A percentile compares a stretch with the other conserved stretches of the same genome.
These are phyloP conservation scores for Backusella tuberculispora DNA, from an alignment of 192 early-diverging fungal genomes.

Conservation along the genomic window DNA sequence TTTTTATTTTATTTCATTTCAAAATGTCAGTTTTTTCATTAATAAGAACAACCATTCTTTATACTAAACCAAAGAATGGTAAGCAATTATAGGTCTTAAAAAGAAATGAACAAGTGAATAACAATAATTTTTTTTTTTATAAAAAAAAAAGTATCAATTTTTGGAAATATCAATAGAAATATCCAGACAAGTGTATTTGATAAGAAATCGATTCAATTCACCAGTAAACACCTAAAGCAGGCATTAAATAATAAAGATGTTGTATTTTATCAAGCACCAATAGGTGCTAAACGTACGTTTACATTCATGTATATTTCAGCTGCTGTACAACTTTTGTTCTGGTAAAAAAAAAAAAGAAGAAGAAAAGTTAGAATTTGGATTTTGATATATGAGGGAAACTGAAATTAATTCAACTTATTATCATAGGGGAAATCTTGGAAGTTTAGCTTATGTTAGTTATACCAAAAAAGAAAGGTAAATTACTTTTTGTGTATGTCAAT, in stretches of 20 bases:
- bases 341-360: slow-evolving; percentile 24
- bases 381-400: not conserved
- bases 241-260: slow-evolving; percentile 29
- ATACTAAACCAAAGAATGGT: not conserved
- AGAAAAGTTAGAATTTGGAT: not conserved
- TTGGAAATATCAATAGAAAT: not conserved
- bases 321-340: slow-evolving; percentile 44
- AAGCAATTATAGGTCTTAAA: not conserved
- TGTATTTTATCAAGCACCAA: slow-evolving; percentile 39
- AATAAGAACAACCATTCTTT: not conserved
- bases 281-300: slow-evolving; percentile 30
- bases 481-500: not conserved
- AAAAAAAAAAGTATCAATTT: not conserved
- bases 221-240: slow-evolving; percentile 34
- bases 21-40: slow-evolving; percentile 2
- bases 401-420: not conserved
- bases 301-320: slow-evolving; percentile 43
- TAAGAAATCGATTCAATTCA: slow-evolving; percentile 22
- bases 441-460: slow-evolving; percentile 41
- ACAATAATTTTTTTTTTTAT: not conserved
- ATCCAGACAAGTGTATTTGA: not conserved
- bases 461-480: slow-evolving; percentile 33
- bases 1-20: not conserved
- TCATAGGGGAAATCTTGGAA: slow-evolving; percentile 42
- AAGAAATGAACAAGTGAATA: too few species aligned